Conservation (phyloP, 768 basidiomycete species). For the Russula sp. region DNA sequence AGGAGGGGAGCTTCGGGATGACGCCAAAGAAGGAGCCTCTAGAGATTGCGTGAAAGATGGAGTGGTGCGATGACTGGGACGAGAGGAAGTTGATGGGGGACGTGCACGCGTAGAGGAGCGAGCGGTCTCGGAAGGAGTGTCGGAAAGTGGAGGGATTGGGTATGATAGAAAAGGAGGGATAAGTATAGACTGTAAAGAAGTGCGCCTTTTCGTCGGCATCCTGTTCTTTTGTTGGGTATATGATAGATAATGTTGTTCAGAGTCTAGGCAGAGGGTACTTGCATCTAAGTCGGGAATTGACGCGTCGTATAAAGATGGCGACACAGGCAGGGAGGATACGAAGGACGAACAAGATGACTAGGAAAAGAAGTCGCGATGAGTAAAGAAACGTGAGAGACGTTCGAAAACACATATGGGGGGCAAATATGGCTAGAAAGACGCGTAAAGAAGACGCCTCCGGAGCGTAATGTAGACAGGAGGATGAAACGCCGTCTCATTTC, state of each 20-base stretch:
- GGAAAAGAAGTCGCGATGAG: not conserved
- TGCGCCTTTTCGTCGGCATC: slow-evolving; percentile 47
- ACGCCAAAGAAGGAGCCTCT: slow-evolving; percentile 6
- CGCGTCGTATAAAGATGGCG: not conserved
- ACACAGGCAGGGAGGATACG: slow-evolving; percentile 1
- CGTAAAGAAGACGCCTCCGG: not conserved
- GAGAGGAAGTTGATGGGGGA: slow-evolving; percentile 23
- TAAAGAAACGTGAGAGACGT: not conserved
- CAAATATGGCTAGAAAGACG: not conserved
- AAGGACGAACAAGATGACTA: slow-evolving; percentile 4
- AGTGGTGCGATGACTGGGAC: slow-evolving; percentile 7
- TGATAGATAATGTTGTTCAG: slow-evolving; percentile 1
- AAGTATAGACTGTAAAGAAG: slow-evolving; percentile 49
- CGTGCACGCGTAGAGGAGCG: slow-evolving; percentile 23
- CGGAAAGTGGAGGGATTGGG: slow-evolving; percentile 16
- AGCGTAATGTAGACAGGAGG: not conserved
- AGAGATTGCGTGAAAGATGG: slow-evolving; percentile 2
- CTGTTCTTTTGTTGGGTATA: slow-evolving; percentile 21
- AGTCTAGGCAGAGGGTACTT: not conserved
- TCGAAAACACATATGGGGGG: not conserved
- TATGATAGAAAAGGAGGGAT: slow-evolving; percentile 42
- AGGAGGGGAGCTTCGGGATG: slow-evolving; percentile 30
- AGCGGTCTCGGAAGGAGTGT: slow-evolving; percentile 28
- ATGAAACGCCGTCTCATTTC: not conserved
- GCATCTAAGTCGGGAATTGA: slow-evolving; percentile 8